A percentile compares a stretch with the other conserved stretches of the same genome.
phyloP scores from a whole-genome alignment of 768 basidiomycete genomes.

The Boletus tylopilopsis region DNA sequence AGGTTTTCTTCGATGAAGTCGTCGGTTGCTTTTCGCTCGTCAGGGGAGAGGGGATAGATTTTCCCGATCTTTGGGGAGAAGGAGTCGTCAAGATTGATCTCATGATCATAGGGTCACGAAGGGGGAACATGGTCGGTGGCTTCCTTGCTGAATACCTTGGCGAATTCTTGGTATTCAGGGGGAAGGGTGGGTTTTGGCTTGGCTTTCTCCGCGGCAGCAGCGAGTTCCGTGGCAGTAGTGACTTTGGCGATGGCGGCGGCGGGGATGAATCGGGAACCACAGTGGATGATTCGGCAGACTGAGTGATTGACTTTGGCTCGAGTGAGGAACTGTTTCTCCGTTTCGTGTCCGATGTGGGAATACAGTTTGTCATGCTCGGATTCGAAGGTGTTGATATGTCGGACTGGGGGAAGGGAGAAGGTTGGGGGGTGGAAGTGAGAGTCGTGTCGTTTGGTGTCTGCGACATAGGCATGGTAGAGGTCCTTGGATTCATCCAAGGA shows the following conservation, averaged over 20 bases:
- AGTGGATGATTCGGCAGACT: too few species aligned
- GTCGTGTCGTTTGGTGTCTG: neutral
- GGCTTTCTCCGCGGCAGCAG: neutral
- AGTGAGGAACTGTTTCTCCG: neutral
- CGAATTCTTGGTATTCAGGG: neutral
- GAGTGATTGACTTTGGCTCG: too few species aligned
- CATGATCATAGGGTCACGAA: neutral
- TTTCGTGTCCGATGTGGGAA: neutral
- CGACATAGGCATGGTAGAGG: neutral
- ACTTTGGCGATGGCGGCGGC: too few species aligned
- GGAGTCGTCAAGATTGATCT: neutral
- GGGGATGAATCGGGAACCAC: too few species aligned
- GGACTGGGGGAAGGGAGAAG: neutral
- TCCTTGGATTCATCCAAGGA: neutral
- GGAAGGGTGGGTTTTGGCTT: neutral
- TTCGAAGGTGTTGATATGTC: neutral
- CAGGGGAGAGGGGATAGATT: too few species aligned
- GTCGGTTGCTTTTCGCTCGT: too few species aligned
- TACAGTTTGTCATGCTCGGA: neutral
- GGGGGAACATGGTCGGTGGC: neutral
- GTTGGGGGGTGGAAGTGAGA: neutral
- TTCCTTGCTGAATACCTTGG: neutral
- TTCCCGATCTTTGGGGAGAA: neutral
- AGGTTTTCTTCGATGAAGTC: too few species aligned
- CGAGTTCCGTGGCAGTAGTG: neutral